Percentiles rank a stretch among this genome's conserved stretches.
Conservation (phyloP, 306 rosid genomes). For the Rosa rugosa region DNA sequence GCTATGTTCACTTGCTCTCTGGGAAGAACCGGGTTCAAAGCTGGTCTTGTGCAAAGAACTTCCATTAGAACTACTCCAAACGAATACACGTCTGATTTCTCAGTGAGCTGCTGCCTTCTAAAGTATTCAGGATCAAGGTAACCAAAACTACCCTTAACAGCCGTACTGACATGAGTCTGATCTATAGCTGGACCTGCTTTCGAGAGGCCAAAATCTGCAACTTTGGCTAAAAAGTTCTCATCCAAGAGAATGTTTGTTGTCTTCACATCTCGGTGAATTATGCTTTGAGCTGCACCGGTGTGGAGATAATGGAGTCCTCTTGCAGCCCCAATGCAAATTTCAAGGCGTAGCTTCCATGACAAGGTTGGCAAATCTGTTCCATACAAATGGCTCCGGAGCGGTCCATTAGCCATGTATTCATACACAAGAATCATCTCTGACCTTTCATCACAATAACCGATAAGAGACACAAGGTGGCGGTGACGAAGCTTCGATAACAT, state of each 20-base stretch:
- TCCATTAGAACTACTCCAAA: slow-evolving; percentile 97
- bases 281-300: slow-evolving; percentile 90
- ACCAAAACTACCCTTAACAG: slow-evolving; percentile 97
- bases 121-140: slow-evolving; percentile 98
- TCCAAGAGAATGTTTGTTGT: slow-evolving; percentile 96
- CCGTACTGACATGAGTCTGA: slow-evolving; percentile 97
- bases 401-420: slow-evolving; percentile 98
- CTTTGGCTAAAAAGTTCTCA: slow-evolving; percentile 89
- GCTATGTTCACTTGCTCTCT: slow-evolving; percentile 96
- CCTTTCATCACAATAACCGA: slow-evolving; percentile 93
- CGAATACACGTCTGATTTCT: slow-evolving; percentile 96
- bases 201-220: slow-evolving; percentile 96
- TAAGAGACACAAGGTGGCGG: slow-evolving; percentile 94
- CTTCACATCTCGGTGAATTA: slow-evolving; percentile 95
- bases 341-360: slow-evolving; percentile 91
- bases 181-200: slow-evolving; percentile 95
- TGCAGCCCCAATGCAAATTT: slow-evolving; percentile 95
- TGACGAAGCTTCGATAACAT: slow-evolving; percentile 98
- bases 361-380: slow-evolving; percentile 80
- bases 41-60: slow-evolving; percentile 96
- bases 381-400: slow-evolving; percentile 90
- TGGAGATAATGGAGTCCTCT: slow-evolving; percentile 97
- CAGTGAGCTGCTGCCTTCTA: slow-evolving; percentile 94
- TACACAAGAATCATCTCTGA: slow-evolving; percentile 96
- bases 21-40: slow-evolving; percentile 93